Conservation (phyloP, 176 grass and related monocot species). For the Oryza glaberrima region DNA sequence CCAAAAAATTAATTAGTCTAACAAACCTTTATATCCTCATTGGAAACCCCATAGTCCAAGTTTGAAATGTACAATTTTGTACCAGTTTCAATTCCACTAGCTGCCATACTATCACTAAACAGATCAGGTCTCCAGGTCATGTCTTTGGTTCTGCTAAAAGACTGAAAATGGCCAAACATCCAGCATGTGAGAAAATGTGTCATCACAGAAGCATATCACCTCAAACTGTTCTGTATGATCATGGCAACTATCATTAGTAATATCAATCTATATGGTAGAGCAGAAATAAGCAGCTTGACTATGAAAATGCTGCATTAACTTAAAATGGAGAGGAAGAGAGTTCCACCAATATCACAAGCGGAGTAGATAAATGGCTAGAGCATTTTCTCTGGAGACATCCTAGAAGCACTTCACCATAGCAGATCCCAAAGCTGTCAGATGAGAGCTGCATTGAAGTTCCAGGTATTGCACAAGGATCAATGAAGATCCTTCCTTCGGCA, state of each 20-base stretch:
- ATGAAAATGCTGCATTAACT: conserved; percentile 41
- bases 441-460: conserved; percentile 24
- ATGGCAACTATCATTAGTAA: conserved; percentile 41
- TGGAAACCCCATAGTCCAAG: conserved; percentile 89
- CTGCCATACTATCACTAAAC: conserved; percentile 81
- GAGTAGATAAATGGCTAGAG: conserved; percentile 47
- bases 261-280: conserved; percentile 23
- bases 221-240: conserved; percentile 45
- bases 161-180: conserved; percentile 81
- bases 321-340: conserved; percentile 59
- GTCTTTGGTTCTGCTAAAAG: conserved; percentile 91
- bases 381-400: conserved; percentile 41
- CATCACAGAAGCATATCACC: conserved; percentile 36
- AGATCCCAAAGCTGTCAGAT: conserved; percentile 26
- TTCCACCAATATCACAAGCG: conserved; percentile 63
- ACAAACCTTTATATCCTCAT: conserved; percentile 97
- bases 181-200: conserved; percentile 50
- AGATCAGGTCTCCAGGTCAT: conserved; percentile 95
- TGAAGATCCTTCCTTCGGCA: conserved; percentile 18
- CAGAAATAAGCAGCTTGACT: conserved; percentile 38
- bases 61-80: conserved; percentile 98
- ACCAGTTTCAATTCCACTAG: conserved; percentile 76
- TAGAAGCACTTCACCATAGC: conserved; percentile 43
- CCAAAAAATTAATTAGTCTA: conserved; percentile 13
- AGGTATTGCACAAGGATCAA: conserved; percentile 14